Evolutionary conservation across 306 rosid species (phyloP).

Genomic region (Vigna angularis): DNA sequence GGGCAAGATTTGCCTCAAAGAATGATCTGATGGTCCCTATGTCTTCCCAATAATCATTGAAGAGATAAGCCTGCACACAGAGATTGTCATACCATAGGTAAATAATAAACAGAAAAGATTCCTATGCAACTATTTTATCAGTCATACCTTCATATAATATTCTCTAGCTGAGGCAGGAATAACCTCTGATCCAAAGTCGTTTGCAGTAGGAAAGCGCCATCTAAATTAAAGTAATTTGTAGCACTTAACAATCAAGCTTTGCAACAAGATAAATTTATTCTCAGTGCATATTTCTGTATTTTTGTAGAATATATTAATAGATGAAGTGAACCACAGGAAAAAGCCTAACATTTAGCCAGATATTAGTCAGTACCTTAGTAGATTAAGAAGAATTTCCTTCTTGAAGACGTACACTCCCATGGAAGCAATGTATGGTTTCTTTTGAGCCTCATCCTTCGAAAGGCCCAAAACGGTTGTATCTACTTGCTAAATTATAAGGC

Average conservation of each 20-base stretch:
- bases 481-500: constrained; percentile 62
- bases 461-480: constrained; percentile 96
- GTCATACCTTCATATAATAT: constrained; percentile 77
- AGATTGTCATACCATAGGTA: constrained; percentile 12
- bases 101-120: constrained; percentile 21
- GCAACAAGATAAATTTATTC: constrained; percentile 30
- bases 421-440: constrained; percentile 96
- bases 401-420: constrained; percentile 98
- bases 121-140: neutral
- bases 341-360: constrained; percentile 6
- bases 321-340: constrained; percentile 32
- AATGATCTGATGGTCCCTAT: constrained; percentile 96
- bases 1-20: constrained; percentile 94
- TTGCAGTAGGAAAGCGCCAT: constrained; percentile 98
- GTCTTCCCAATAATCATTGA: constrained; percentile 98
- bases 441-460: constrained; percentile 73
- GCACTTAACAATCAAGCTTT: constrained; percentile 41
- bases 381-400: constrained; percentile 94
- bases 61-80: constrained; percentile 85
- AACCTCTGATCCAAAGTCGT: constrained; percentile 98
- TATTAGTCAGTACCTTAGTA: constrained; percentile 66
- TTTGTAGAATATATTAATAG: constrained; percentile 59
- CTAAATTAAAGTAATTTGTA: constrained; percentile 55
- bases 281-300: constrained; percentile 27
- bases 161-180: constrained; percentile 95